Evolutionary conservation across 495 filamentous ascomycete species (phyloP), one percentile per base, ranked within the genome.

Genomic region (Lasiosphaeria hispida): DNA sequence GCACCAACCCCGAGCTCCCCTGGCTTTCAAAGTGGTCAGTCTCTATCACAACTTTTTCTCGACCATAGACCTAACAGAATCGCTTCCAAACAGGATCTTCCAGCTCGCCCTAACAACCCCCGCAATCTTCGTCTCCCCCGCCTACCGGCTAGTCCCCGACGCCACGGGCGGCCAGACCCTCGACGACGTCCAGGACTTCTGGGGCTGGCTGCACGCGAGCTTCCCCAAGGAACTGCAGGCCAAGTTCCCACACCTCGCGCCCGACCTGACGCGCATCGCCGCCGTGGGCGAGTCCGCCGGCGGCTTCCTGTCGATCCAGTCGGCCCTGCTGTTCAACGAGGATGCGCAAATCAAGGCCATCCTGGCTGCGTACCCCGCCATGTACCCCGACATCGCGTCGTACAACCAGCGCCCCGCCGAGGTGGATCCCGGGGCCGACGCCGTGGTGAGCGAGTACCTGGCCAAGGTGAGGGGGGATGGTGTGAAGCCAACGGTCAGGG

Each of bases 131-230:
- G 17, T 67, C 38, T 64, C 58, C 39, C 55, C 61, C 1, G 42
- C 43, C 15, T 81, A 85, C 71, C 79, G 80, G 10, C 72, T 85
- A 17, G 37, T 80, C 8, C 80, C 81, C 33, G 78, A 83, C 53
- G 62, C 73, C 30, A 79, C 61, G 14, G 77, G 77, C 36, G 37
- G 66, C 14, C 73, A 81, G n/a, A 72, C 80, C 57, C 67, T 79
- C 49, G 63, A 72, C 14, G 82, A 85, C 59, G 41, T 83, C 4
- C 61, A 69, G 18, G 73, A 78, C 56, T 80, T 82, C 64, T 82
- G 78, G 79, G 55, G 63, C 4, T 83, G 81, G 80, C 42, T 80
- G 11, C 69, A 51, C 53, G 43, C 35, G 11, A 37, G 30, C 40
- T 56, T 60, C 23, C 30, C 58, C 0, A 14, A 38, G 14, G 17